phyloP scores from a whole-genome alignment of 345 rosid species.

The Angophora floribunda region DNA sequence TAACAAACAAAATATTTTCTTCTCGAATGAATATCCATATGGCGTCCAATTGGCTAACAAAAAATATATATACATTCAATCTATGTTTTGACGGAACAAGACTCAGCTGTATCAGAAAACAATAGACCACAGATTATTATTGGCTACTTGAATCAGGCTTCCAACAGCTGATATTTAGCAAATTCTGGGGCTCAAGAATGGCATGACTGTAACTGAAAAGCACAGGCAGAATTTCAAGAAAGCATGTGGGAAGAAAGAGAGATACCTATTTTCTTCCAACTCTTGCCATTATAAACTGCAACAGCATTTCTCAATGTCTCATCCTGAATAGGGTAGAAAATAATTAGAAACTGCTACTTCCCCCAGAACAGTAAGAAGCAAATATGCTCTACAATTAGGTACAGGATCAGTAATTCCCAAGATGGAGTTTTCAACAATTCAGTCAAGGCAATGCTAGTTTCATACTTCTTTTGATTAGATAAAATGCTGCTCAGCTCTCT shows the following conservation, averaged over 20 bases:
- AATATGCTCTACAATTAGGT: not conserved
- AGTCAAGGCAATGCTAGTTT: not conserved
- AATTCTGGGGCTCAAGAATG: not conserved
- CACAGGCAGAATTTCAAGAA: not conserved
- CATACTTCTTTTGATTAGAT: not conserved
- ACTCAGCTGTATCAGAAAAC: not conserved
- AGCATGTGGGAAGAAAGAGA: not conserved
- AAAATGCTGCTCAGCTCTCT: not conserved
- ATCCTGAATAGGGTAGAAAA: conserved; percentile 39
- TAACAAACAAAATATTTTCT: not conserved
- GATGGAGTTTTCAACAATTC: not conserved
- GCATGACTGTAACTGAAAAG: not conserved
- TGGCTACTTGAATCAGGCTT: not conserved
- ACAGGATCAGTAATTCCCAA: not conserved
- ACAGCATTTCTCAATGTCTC: conserved; percentile 83
- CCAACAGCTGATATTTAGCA: not conserved
- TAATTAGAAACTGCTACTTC: not conserved
- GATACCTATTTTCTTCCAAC: conserved; percentile 87
- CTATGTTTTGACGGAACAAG: not conserved
- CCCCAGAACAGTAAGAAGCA: not conserved
- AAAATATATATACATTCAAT: not conserved
- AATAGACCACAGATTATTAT: not conserved
- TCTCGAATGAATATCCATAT: not conserved
- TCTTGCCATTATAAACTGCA: conserved; percentile 58
- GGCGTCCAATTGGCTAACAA: not conserved